Percentiles rank a stretch among this genome's conserved stretches.
Conservation (phyloP, 805 yeast genomes). For the Torulaspora gathmanii region DNA sequence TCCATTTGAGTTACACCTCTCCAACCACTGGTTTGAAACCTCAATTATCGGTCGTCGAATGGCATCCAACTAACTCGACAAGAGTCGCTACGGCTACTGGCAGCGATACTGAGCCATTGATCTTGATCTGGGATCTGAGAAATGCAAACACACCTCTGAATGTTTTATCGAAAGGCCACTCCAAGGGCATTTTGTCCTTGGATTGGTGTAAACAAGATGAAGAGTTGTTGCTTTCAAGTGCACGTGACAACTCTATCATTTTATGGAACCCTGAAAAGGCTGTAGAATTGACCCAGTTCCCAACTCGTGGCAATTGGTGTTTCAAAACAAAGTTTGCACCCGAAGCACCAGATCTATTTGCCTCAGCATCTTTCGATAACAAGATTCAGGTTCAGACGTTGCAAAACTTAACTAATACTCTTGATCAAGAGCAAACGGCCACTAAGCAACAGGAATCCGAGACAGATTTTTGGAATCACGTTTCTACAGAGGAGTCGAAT, state of each 20-base stretch:
- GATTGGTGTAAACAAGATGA: conserved; percentile 93
- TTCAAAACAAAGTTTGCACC: conserved; percentile 89
- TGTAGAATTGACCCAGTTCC: conserved; percentile 74
- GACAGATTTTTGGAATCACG: conserved; percentile 80
- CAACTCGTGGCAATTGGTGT: conserved; percentile 90
- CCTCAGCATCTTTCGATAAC: conserved; percentile 83
- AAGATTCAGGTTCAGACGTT: conserved; percentile 75
- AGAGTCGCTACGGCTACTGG: conserved; percentile 84
- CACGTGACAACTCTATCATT: conserved; percentile 81
- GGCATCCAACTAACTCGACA: conserved; percentile 93
- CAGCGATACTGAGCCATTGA: conserved; percentile 71
- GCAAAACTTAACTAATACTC: conserved; percentile 52
- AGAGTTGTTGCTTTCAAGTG: conserved; percentile 75
- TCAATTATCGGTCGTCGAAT: conserved; percentile 73
- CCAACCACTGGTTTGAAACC: conserved; percentile 49
- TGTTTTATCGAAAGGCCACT: conserved; percentile 64
- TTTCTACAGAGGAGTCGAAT: conserved; percentile 61
- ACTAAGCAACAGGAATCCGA: conserved; percentile 42
- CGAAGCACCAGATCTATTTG: conserved; percentile 79
- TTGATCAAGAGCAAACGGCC: conserved; percentile 31
- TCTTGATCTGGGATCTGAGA: conserved; percentile 90
- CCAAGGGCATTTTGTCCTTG: conserved; percentile 79
- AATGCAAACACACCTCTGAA: conserved; percentile 87
- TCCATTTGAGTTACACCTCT: conserved; percentile 72
- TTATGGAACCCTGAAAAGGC: conserved; percentile 88